Percentiles rank a stretch among this genome's conserved stretches.
Conservation (phyloP, 371 early-diverging fungal genomes). For the Batrachochytrium dendrobatidis region DNA sequence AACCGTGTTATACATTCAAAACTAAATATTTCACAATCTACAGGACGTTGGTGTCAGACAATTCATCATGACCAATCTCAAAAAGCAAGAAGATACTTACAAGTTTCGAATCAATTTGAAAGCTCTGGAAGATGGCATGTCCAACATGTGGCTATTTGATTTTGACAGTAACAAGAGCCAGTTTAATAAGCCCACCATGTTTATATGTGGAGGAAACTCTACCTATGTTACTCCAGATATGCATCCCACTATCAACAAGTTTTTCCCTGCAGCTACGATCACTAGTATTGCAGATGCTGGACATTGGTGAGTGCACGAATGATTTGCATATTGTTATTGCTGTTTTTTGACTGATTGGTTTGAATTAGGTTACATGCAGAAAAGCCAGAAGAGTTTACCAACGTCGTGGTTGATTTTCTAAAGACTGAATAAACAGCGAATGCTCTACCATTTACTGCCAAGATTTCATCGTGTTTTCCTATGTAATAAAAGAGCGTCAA, state of each 20-base stretch:
- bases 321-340: neutral
- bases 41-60: slow-evolving; percentile 63
- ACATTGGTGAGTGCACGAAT: slow-evolving; percentile 75
- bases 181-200: slow-evolving; percentile 59
- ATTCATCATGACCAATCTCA: slow-evolving; percentile 86
- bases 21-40: too few species aligned
- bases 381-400: slow-evolving; percentile 58
- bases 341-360: neutral
- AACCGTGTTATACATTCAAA: too few species aligned
- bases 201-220: slow-evolving; percentile 70
- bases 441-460: too few species aligned
- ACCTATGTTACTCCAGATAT: slow-evolving; percentile 50
- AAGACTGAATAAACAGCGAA: too few species aligned
- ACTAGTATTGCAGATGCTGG: slow-evolving; percentile 48
- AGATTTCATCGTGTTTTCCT: too few species aligned
- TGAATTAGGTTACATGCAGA: slow-evolving; percentile 63
- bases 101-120: slow-evolving; percentile 67
- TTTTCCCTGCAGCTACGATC: neutral
- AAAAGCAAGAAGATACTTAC: slow-evolving; percentile 38
- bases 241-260: slow-evolving; percentile 37
- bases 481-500: too few species aligned
- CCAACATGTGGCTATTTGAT: slow-evolving; percentile 50
- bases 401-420: slow-evolving; percentile 44
- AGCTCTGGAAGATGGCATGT: slow-evolving; percentile 51
- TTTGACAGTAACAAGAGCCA: slow-evolving; percentile 17